phyloP scores from a whole-genome alignment of 2,329 filamentous ascomycete species.

The Fusarium sp. region DNA sequence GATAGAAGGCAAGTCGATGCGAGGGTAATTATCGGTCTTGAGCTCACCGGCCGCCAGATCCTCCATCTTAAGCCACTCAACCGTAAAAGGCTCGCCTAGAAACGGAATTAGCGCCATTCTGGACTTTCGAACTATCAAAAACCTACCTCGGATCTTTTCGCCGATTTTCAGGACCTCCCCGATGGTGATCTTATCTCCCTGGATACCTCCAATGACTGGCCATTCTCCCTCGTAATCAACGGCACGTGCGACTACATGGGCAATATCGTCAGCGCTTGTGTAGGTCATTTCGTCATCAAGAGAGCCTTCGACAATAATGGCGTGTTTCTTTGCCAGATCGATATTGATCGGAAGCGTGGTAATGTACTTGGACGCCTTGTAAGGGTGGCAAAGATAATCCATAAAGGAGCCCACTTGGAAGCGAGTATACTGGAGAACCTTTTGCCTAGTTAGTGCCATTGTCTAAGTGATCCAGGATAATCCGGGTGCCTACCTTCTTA shows the following conservation, averaged over 20 bases:
- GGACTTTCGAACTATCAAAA: neutral
- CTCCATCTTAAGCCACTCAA: conserved; percentile 29
- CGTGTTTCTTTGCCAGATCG: conserved; percentile 53
- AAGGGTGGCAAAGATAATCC: conserved; percentile 64
- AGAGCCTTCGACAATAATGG: conserved; percentile 54
- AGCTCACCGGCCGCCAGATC: conserved; percentile 29
- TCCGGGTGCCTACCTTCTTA: conserved; percentile 47
- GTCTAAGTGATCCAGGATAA: no score
- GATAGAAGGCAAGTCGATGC: conserved; percentile 22
- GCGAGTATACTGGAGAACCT: conserved; percentile 66
- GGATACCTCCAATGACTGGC: conserved; percentile 56
- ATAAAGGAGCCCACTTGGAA: conserved; percentile 67
- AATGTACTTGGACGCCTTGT: conserved; percentile 58
- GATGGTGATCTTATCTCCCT: conserved; percentile 50
- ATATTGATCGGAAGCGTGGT: conserved; percentile 50
- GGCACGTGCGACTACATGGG: conserved; percentile 51
- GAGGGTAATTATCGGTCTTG: conserved; percentile 40
- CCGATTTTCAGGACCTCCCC: conserved; percentile 53
- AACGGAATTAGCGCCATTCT: conserved; percentile 28
- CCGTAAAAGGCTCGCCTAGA: conserved; percentile 20
- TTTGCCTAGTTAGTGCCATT: neutral
- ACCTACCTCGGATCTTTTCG: conserved; percentile 53
- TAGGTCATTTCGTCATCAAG: conserved; percentile 56
- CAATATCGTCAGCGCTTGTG: conserved; percentile 58
- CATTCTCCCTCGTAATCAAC: conserved; percentile 57